Evolutionary conservation across 2,329 filamentous ascomycete genomes (phyloP), one percentile per base, ranked within the genome.

Genomic region (Monilinia laxa): DNA sequence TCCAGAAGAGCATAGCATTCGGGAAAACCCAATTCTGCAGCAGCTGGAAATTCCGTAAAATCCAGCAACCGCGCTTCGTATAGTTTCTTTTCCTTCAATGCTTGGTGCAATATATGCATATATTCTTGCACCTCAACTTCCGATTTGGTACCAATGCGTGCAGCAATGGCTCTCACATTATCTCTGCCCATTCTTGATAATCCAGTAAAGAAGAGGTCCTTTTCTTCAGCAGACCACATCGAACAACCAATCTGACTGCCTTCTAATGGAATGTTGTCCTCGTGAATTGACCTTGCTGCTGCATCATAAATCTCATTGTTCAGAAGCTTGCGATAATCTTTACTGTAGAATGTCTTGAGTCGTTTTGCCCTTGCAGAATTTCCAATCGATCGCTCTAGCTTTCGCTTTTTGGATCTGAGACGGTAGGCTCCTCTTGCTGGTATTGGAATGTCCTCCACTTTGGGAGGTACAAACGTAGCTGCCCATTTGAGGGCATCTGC

Each of bases 41-140:
- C 93, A 2, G 91, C 87, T 0, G 90, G 88, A 1, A 92, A 79
- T 65, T 92, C 87, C 14, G 80, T 79, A 64, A 82, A 75, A 35
- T 80, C 77, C 40, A 86, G 70, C 35, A 76, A 71, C 78, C 23
- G 73, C 18, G 6, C 58, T 10, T 70, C 62, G 25, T 68, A 49
- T 9, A 55, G 52, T 9, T 47, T 68, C 18, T 75, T 75, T 12
- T 72, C 70, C 58, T 76, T 66, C n/a, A 79, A 51, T 81, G 79
- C 28, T 78, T 75, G 47, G 12, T 87, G 80, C 6, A 97, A 81
- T 0, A 90, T 76, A 9, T 80, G 73, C 5, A 96, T 76, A 75
- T 93, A 93, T 62, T 90, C 85, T 38, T 83, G 83, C 45, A 95
- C 86, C 77, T 97, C 92, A 11, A 89, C 75, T 70, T 87, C 84